Evolutionary conservation across 1,139 yeast species (phyloP).

Genomic region (Debaryomyces psychrophilus): DNA sequence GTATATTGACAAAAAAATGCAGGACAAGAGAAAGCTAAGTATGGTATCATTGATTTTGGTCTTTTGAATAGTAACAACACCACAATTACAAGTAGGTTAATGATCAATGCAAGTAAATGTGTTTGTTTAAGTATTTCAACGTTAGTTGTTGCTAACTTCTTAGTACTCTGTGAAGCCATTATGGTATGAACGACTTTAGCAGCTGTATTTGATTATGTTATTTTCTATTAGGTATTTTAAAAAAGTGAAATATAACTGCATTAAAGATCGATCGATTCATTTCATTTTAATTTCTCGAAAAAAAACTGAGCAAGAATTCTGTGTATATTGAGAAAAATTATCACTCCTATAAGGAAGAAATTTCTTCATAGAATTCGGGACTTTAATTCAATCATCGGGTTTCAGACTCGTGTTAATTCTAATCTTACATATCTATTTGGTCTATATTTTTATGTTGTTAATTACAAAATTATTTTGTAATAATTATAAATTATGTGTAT

Average conservation of each 20-base stretch:
- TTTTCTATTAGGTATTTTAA: neutral
- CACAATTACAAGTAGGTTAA: constrained; percentile 46
- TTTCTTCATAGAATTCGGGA: neutral
- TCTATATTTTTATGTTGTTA: too few species aligned
- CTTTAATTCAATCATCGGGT: neutral
- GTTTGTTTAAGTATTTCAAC: constrained; percentile 55
- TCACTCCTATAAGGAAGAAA: neutral
- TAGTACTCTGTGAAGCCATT: constrained; percentile 56
- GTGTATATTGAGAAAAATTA: neutral
- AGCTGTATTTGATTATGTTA: neutral
- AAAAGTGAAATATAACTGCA: neutral
- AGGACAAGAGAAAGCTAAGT: constrained; percentile 60
- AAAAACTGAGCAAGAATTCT: neutral
- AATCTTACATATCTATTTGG: neutral
- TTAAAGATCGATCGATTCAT: neutral
- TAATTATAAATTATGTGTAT: neutral
- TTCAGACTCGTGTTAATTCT: neutral
- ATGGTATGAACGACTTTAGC: neutral
- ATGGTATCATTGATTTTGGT: constrained; percentile 57
- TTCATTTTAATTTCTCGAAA: neutral
- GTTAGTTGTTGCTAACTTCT: constrained; percentile 69
- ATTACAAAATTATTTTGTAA: neutral
- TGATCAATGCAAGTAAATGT: constrained; percentile 48
- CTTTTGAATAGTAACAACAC: constrained; percentile 50
- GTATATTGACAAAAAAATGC: constrained; percentile 56